These are phyloP conservation scores for Striga asiatica DNA, from an alignment of 257 asterid genomes.

Conservation along the genomic window DNA sequence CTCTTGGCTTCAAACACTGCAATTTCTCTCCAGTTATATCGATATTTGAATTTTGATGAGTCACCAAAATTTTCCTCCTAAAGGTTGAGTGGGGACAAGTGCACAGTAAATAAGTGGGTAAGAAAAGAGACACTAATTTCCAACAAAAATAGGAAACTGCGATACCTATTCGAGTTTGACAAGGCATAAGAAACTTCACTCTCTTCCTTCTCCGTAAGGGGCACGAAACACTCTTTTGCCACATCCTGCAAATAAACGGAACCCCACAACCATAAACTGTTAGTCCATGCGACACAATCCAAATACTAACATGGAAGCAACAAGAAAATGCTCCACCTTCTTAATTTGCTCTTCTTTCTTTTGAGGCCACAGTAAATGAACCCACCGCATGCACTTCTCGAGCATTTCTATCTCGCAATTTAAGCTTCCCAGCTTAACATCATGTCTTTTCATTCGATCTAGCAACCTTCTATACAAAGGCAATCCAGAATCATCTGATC, in stretches of 20 bases:
- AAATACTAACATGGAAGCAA: neutral
- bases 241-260: slow-evolving; percentile 38
- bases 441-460: slow-evolving; percentile 11
- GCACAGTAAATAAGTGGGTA: neutral
- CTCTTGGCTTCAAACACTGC: slow-evolving; percentile 64
- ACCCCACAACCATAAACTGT: neutral
- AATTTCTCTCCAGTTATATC: slow-evolving; percentile 66
- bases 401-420: slow-evolving; percentile 21
- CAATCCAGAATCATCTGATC: slow-evolving; percentile 9
- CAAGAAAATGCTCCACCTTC: slow-evolving; percentile 33
- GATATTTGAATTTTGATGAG: slow-evolving; percentile 58
- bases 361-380: slow-evolving; percentile 22
- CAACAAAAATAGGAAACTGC: neutral
- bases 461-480: neutral
- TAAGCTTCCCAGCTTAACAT: slow-evolving; percentile 17
- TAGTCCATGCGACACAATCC: slow-evolving; percentile 12
- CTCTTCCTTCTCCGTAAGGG: slow-evolving; percentile 57
- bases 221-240: slow-evolving; percentile 53
- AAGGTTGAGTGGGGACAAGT: neutral
- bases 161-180: slow-evolving; percentile 38
- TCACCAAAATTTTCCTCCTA: slow-evolving; percentile 54
- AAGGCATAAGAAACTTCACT: slow-evolving; percentile 37
- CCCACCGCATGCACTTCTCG: slow-evolving; percentile 13
- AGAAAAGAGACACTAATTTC: neutral
- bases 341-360: slow-evolving; percentile 33